phyloP scores from a whole-genome alignment of 2,329 filamentous ascomycete genomes.

The Fusarium drepaniforme region DNA sequence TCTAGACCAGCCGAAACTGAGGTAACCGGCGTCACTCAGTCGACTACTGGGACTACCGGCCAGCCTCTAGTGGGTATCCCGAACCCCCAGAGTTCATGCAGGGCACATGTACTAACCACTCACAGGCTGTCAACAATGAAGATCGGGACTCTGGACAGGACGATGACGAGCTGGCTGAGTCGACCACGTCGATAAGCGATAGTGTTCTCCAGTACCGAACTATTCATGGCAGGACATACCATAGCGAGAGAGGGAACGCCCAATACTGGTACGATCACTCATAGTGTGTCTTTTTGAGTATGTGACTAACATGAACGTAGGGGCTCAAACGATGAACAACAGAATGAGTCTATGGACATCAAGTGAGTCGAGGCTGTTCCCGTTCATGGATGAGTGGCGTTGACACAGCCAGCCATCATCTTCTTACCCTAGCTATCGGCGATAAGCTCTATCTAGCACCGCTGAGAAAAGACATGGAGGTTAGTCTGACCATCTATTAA shows the following conservation, averaged over 20 bases:
- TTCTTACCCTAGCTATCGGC: neutral
- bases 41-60: neutral
- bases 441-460: constrained; percentile 4
- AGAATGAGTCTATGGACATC: constrained; percentile 15
- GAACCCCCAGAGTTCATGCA: neutral
- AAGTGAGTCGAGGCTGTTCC: neutral
- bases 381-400: neutral
- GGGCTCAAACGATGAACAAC: constrained; percentile 8
- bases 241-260: neutral
- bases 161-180: neutral
- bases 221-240: neutral
- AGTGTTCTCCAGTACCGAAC: neutral
- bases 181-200: neutral
- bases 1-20: neutral
- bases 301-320: neutral
- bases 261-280: neutral
- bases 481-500: too few species aligned
- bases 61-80: neutral
- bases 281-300: too few species aligned
- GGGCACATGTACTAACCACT: neutral
- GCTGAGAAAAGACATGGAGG: neutral
- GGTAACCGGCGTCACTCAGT: neutral
- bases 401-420: constrained; percentile 1
- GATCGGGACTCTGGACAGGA: neutral
- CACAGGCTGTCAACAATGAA: neutral